Evolutionary conservation across 192 early-diverging fungal species (phyloP).

Genomic region (Rhizoclosmatium globosum): DNA sequence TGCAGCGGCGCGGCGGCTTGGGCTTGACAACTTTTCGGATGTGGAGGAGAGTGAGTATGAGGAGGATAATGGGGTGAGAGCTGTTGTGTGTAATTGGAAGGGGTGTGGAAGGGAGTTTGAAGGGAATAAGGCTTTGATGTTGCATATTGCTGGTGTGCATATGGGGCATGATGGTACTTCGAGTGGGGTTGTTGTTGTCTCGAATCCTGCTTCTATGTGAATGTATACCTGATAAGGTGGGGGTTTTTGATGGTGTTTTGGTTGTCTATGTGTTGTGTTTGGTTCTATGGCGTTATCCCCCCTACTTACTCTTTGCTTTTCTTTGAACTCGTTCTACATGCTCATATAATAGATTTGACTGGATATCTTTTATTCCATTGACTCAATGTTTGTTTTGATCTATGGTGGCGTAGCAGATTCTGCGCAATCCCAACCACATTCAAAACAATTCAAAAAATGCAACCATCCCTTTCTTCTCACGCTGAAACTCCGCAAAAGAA

Average conservation of each 20-base stretch:
- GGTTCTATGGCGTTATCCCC: background rate
- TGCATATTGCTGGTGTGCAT: constrained; percentile 24
- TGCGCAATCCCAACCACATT: background rate
- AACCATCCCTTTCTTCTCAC: background rate
- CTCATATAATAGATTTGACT: no score
- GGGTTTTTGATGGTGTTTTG: constrained; percentile 3
- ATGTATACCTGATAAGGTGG: background rate
- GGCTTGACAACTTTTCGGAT: background rate
- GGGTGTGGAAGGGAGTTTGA: constrained; percentile 15
- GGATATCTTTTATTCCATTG: no score
- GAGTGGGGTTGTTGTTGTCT: constrained; percentile 10
- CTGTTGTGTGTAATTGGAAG: constrained; percentile 11
- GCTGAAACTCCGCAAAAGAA: no score
- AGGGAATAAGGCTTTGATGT: constrained; percentile 1
- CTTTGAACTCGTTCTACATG: no score
- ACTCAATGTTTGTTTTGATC: no score
- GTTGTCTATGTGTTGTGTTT: constrained; percentile 1
- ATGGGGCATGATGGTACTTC: constrained; percentile 12
- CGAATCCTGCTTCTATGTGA: background rate
- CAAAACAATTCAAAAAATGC: background rate
- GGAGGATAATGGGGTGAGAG: background rate
- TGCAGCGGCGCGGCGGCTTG: background rate
- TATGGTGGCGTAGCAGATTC: background rate
- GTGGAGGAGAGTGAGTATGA: background rate
- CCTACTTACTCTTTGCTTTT: background rate